A percentile compares a stretch with the other conserved stretches of the same genome.
These are phyloP conservation scores for Silene coronaria DNA, from an alignment of 179 eudicot species.

Conservation along the genomic window DNA sequence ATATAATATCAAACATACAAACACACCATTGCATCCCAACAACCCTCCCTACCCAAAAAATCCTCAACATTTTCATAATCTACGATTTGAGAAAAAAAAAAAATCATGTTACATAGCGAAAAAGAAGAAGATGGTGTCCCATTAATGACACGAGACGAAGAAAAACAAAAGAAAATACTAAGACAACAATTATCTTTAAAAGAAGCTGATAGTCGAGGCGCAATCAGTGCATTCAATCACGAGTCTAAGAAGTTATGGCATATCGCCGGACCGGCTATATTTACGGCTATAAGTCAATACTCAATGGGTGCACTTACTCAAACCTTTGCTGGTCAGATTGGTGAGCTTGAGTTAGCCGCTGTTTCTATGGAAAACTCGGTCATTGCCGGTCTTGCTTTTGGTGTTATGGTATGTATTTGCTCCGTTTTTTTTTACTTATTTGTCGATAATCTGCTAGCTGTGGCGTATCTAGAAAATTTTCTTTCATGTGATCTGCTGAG, in stretches of 20 bases:
- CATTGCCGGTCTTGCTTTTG: conserved; percentile 60
- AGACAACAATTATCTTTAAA: neutral
- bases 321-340: conserved; percentile 51
- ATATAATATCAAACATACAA: neutral
- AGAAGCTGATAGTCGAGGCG: neutral
- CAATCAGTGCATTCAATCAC: conserved; percentile 22
- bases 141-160: neutral
- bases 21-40: neutral
- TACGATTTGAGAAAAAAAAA: neutral
- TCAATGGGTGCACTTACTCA: conserved; percentile 65
- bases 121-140: conserved; percentile 8
- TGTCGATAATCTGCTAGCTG: no score
- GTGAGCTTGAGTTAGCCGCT: conserved; percentile 63
- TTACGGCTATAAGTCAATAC: conserved; percentile 58
- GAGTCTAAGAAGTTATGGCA: conserved; percentile 59
- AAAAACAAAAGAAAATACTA: neutral
- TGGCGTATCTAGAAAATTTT: no score
- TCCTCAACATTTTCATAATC: neutral
- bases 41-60: neutral
- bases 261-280: conserved; percentile 61
- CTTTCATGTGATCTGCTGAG: no score
- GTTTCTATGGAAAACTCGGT: conserved; percentile 62
- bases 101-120: neutral
- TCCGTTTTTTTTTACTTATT: no score
- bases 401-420: conserved; percentile 41